phyloP scores from a whole-genome alignment of 306 rosid species.

The Citrullus amarus region DNA sequence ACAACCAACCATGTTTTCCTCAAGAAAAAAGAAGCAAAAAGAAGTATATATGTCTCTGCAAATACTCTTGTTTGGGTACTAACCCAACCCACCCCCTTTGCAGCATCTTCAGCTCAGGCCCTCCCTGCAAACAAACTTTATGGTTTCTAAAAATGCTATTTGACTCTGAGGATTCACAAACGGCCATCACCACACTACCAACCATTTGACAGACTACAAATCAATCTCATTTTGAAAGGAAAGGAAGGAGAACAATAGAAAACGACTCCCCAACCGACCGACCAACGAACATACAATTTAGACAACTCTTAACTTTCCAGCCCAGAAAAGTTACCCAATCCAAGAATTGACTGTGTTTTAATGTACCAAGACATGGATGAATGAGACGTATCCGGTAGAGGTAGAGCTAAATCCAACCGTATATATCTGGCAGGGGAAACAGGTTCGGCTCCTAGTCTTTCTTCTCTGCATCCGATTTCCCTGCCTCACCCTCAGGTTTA shows the following conservation, averaged over 20 bases:
- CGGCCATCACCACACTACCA: background rate
- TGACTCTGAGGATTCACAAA: background rate
- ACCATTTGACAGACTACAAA: background rate
- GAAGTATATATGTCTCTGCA: background rate
- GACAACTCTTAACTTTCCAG: background rate
- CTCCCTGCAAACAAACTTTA: background rate
- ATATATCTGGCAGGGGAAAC: conserved; percentile 24
- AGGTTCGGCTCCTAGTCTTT: conserved; percentile 39
- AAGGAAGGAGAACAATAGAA: background rate
- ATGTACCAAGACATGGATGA: background rate
- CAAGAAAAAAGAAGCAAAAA: background rate
- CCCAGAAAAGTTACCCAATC: background rate
- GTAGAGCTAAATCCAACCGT: background rate
- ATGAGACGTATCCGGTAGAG: background rate
- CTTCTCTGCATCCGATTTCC: conserved; percentile 31
- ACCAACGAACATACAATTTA: background rate
- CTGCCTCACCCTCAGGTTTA: conserved; percentile 19
- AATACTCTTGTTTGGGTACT: conserved; percentile 1
- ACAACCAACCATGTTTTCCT: background rate
- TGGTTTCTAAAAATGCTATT: background rate
- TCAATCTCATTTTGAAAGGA: background rate
- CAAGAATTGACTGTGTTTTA: background rate
- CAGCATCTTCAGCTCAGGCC: background rate
- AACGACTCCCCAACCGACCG: background rate
- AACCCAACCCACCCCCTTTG: background rate